These are phyloP conservation scores for Rhododendron simsii DNA, from an alignment of 148 eudicot species.

Conservation along the genomic window DNA sequence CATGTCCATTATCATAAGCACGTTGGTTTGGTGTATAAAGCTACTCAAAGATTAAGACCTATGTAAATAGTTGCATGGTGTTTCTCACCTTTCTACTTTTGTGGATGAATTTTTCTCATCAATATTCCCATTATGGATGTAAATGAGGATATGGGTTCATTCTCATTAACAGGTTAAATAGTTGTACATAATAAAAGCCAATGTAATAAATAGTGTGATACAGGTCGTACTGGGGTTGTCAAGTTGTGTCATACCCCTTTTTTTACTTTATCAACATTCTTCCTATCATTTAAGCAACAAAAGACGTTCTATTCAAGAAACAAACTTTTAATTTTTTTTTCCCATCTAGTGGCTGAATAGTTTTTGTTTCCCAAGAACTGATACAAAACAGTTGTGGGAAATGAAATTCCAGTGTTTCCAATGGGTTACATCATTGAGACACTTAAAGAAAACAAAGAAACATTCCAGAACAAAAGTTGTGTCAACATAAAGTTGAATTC, in stretches of 20 bases:
- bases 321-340: neutral
- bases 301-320: neutral
- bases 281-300: neutral
- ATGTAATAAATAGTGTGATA: neutral
- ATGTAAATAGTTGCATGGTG: neutral
- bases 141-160: neutral
- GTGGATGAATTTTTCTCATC: neutral
- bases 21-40: neutral
- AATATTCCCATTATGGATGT: neutral
- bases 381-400: neutral
- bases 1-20: neutral
- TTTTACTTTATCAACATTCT: neutral
- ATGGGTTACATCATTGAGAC: neutral
- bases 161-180: neutral
- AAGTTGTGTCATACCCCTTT: neutral
- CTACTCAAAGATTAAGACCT: neutral
- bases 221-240: neutral
- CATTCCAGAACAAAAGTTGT: neutral
- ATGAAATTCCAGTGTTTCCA: neutral
- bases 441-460: neutral
- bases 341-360: neutral
- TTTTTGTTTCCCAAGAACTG: neutral
- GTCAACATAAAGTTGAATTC: neutral
- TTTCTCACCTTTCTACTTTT: neutral
- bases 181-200: neutral